Conservation (phyloP, 2,329 filamentous ascomycete genomes). For the Penicillium brasilianum region DNA sequence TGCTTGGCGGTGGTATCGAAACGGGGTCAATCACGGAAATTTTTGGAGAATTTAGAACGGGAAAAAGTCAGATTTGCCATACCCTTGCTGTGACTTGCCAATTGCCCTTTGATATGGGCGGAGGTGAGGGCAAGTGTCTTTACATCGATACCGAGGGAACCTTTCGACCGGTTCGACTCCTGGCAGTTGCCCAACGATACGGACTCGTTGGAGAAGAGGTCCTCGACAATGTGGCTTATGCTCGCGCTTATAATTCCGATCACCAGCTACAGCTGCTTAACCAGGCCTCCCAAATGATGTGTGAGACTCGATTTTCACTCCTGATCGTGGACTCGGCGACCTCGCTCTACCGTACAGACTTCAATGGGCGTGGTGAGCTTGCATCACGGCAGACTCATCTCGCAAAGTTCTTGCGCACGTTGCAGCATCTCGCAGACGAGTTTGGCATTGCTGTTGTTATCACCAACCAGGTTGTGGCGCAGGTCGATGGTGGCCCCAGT, state of each 20-base stretch:
- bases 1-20: constrained; percentile 92
- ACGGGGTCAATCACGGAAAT: constrained; percentile 98
- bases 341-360: constrained; percentile 93
- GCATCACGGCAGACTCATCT: constrained; percentile 77
- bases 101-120: constrained; percentile 97
- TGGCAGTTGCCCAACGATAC: constrained; percentile 92
- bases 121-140: constrained; percentile 95
- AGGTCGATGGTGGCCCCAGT: constrained; percentile 93
- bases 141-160: constrained; percentile 99
- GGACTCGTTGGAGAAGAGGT: constrained; percentile 96
- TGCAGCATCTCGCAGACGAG: constrained; percentile 63
- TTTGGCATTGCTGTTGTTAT: constrained; percentile 99
- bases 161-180: constrained; percentile 86
- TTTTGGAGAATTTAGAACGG: constrained; percentile 96
- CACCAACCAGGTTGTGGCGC: constrained; percentile 97
- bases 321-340: constrained; percentile 96
- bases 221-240: constrained; percentile 97
- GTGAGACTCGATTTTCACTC: constrained; percentile 94
- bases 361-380: constrained; percentile 92
- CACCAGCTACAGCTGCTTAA: constrained; percentile 95
- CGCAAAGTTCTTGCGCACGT: constrained; percentile 55
- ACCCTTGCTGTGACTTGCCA: constrained; percentile 98
- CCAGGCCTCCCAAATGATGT: constrained; percentile 98
- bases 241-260: constrained; percentile 96
- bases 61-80: constrained; percentile 98